Conservation (phyloP, 176 grass and related monocot species). For the Phyllostachys edulis region DNA sequence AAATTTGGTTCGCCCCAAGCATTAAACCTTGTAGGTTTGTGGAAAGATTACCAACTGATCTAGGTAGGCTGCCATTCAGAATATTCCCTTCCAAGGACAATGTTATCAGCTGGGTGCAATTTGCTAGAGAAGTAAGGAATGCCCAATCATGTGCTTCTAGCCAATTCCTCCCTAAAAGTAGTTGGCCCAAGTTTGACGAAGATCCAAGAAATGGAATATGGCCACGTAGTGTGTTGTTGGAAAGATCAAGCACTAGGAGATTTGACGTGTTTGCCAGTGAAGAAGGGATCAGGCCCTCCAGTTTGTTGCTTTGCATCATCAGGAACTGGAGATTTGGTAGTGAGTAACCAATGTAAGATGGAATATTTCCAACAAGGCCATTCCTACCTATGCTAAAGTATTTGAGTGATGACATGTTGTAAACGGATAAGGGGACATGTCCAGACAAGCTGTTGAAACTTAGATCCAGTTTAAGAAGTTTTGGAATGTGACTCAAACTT, state of each 20-base stretch:
- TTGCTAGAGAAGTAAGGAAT: constrained; percentile 21
- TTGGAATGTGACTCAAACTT: background rate
- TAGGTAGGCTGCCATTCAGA: constrained; percentile 25
- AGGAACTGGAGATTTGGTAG: background rate
- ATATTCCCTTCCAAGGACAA: constrained; percentile 31
- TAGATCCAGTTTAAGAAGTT: constrained; percentile 10
- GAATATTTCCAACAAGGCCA: constrained; percentile 19
- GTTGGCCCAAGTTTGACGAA: background rate
- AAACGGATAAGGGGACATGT: background rate
- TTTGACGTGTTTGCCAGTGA: constrained; percentile 22
- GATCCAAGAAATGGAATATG: constrained; percentile 15
- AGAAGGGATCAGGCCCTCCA: background rate
- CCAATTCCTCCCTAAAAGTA: background rate
- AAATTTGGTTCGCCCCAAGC: constrained; percentile 38
- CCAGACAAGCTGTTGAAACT: constrained; percentile 25
- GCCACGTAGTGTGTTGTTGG: constrained; percentile 18
- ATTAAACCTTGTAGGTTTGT: constrained; percentile 12
- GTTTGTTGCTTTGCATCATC: constrained; percentile 15
- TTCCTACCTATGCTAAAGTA: constrained; percentile 16
- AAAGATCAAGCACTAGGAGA: constrained; percentile 29
- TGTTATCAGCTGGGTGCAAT: constrained; percentile 20
- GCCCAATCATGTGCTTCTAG: constrained; percentile 30
- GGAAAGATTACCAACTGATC: constrained; percentile 34
- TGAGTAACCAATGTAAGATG: background rate
- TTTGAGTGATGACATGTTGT: constrained; percentile 10